Base-by-base conservation (phyloP, 805 yeast genomes). In the Ogataea saltuana region DNA sequence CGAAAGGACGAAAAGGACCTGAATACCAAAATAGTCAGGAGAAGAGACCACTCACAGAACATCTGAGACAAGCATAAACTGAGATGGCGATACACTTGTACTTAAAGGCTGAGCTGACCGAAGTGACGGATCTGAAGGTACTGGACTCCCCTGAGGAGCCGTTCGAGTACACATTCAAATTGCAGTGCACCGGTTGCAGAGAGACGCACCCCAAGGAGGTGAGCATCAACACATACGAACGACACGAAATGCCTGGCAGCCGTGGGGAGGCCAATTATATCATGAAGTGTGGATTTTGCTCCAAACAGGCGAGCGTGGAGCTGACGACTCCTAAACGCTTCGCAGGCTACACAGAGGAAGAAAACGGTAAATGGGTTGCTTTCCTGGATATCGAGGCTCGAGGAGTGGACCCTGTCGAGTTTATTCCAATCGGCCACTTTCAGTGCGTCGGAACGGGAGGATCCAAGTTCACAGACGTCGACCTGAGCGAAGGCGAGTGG, bases 211-310 rank as follows among this genome's bases (percentile, higher is more conserved):
- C 76, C 16, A 86, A 88, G 53, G 78, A 79, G 12, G 76, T 88
- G 21, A 70, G 76, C 18, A 80, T 90, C 57, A 85, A 85, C 61
- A 66, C 79, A 44, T 77, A 74, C 51, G 96, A 84, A 51, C 64
- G 69, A 39, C 80, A 80, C 61, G 86, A 81, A 19, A 69, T 88
- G 19, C 61, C 75, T 1, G 88, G 87, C 0, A 78, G 90, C 32
- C 75, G 81, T 48, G 97, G 97, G 11, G 87, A 81, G 47, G 95
- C 96, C 6, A 86, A 82, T 49, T 87, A 89, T 58, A 82, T 84
- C 3, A 81, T 85, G 73, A 78, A 55, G 28, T 62, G 67, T 33
- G 47, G 53, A 3, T 60, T 60, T 25, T 62, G 67, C 39, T 28
- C 47, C n/a, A 44, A 56, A 20, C 55, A 42, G 19, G 53, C 64